Evolutionary conservation across 257 asterid species (phyloP).

Genomic region (Capsicum chinense): DNA sequence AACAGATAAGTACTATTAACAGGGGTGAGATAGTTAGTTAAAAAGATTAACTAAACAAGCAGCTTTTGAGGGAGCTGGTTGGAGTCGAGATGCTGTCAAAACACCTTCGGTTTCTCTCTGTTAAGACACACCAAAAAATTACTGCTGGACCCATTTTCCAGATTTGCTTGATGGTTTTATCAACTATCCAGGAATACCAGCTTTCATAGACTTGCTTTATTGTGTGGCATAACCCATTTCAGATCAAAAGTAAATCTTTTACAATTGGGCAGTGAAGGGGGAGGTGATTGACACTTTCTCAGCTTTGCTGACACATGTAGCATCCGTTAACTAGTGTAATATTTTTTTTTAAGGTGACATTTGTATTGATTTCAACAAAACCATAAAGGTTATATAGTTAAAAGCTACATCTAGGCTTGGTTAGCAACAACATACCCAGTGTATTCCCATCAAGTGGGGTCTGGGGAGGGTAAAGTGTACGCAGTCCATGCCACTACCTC

Average conservation of each 20-base stretch:
- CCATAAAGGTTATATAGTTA: too few relatives aligned
- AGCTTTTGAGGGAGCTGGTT: not conserved
- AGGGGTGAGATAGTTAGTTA: conserved; percentile 2
- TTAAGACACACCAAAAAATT: not conserved
- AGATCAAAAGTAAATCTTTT: not conserved
- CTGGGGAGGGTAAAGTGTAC: too few relatives aligned
- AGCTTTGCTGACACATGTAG: conserved; percentile 8
- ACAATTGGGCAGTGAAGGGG: not conserved
- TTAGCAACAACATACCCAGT: too few relatives aligned
- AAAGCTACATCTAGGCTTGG: too few relatives aligned
- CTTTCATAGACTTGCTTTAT: conserved; percentile 2
- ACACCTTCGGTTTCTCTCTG: not conserved
- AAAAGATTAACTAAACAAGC: not conserved
- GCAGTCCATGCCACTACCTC: too few relatives aligned
- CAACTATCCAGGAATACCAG: not conserved
- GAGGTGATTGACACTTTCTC: not conserved
- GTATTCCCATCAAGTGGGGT: too few relatives aligned
- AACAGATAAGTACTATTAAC: not conserved
- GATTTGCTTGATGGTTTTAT: not conserved
- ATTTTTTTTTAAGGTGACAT: too few relatives aligned
- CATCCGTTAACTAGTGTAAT: not conserved
- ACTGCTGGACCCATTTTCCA: conserved; percentile 2
- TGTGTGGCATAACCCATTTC: not conserved
- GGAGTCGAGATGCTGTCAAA: not conserved
- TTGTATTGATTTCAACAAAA: too few relatives aligned